Conservation (phyloP, 306 rosid genomes). For the Prunus armeniaca region DNA sequence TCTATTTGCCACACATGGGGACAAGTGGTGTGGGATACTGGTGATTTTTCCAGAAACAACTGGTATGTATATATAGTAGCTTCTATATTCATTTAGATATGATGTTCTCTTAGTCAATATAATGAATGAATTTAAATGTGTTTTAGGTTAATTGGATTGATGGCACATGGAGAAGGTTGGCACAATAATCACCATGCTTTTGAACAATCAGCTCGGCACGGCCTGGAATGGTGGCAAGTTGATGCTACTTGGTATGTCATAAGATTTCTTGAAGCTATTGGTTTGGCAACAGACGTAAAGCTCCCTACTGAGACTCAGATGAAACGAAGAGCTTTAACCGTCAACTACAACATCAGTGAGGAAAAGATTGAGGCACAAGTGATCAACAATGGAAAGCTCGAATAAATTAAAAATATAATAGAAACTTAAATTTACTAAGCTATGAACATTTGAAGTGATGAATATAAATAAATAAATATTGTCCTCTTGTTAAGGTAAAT, state of each 20-base stretch:
- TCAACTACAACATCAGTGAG: background rate
- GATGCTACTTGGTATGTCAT: conserved; percentile 82
- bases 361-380: background rate
- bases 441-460: no score
- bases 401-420: background rate
- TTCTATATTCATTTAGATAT: background rate
- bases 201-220: conserved; percentile 82
- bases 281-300: conserved; percentile 71
- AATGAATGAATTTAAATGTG: background rate
- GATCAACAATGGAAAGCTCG: background rate
- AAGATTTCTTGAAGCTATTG: conserved; percentile 55
- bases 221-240: conserved; percentile 86
- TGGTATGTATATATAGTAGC: background rate
- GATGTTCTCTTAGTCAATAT: background rate
- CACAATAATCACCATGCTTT: conserved; percentile 95
- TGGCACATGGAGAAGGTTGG: conserved; percentile 95
- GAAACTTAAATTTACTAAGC: background rate
- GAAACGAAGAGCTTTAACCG: conserved; percentile 34
- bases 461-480: no score
- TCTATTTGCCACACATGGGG: conserved; percentile 15
- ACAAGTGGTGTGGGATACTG: conserved; percentile 3
- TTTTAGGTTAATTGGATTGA: conserved; percentile 63
- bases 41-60: conserved; percentile 13
- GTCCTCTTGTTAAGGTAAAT: no score
- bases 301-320: conserved; percentile 56